Evolutionary conservation across 2,329 filamentous ascomycete genomes (phyloP).

Genomic region (Pseudogymnoascus sp.): DNA sequence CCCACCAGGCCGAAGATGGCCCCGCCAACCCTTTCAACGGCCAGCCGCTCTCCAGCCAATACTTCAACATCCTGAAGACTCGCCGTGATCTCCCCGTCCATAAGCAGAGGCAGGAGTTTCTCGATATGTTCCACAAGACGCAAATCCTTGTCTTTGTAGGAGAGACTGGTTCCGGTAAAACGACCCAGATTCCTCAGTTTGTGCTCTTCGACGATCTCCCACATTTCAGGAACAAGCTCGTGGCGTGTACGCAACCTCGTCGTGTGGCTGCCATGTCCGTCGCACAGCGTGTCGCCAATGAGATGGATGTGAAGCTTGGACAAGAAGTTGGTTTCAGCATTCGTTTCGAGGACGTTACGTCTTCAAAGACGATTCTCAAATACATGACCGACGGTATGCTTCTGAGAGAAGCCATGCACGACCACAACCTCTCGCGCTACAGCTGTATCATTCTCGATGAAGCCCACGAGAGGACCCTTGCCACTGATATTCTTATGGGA

Average conservation of each 20-base stretch:
- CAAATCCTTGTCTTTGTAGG: conserved; percentile 98
- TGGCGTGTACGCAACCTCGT: conserved; percentile 95
- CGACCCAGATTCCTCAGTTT: conserved; percentile 97
- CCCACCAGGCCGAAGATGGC: conserved; percentile 68
- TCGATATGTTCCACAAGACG: conserved; percentile 83
- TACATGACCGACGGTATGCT: conserved; percentile 99
- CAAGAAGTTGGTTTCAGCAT: conserved; percentile 98
- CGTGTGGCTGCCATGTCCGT: conserved; percentile 99
- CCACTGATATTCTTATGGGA: conserved; percentile 96
- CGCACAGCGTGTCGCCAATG: conserved; percentile 92
- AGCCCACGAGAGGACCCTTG: conserved; percentile 93
- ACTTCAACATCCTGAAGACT: conserved; percentile 82
- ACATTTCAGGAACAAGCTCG: conserved; percentile 76
- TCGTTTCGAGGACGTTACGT: conserved; percentile 93
- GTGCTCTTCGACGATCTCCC: conserved; percentile 95
- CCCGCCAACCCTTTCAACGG: conserved; percentile 83
- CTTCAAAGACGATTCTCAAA: conserved; percentile 84
- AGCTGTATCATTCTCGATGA: conserved; percentile 98
- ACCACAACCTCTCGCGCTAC: conserved; percentile 85
- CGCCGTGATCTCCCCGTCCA: conserved; percentile 85
- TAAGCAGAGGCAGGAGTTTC: conserved; percentile 89
- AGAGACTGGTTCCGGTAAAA: conserved; percentile 99
- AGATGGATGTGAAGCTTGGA: conserved; percentile 88
- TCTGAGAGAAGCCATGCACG: conserved; percentile 91
- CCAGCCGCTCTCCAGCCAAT: conserved; percentile 68